These are phyloP conservation scores for Backusella westeae DNA, from an alignment of 192 early-diverging fungal species.

Conservation along the genomic window DNA sequence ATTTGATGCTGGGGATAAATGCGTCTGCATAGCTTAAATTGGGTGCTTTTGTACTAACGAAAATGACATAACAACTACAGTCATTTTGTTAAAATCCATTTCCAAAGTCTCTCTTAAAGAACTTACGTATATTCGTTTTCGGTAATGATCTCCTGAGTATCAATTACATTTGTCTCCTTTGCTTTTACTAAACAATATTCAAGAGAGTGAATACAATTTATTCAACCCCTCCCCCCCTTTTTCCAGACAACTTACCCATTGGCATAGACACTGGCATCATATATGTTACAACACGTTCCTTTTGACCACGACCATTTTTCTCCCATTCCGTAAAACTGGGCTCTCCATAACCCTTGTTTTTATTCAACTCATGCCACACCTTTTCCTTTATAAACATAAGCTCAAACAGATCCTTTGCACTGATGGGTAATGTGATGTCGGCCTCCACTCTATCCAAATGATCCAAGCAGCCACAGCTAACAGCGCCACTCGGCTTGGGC, in stretches of 20 bases:
- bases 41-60: constrained; percentile 45
- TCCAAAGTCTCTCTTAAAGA: constrained; percentile 14
- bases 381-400: constrained; percentile 43
- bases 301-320: neutral
- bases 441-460: constrained; percentile 63
- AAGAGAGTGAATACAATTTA: neutral
- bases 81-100: neutral
- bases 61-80: constrained; percentile 45
- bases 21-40: constrained; percentile 68
- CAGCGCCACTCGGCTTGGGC: constrained; percentile 42
- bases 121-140: constrained; percentile 55
- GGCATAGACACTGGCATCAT: constrained; percentile 73
- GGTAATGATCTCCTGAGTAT: constrained; percentile 53
- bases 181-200: constrained; percentile 51
- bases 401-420: constrained; percentile 58
- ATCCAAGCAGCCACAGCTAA: constrained; percentile 60
- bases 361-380: neutral
- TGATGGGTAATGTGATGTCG: constrained; percentile 46
- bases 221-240: too few relatives aligned
- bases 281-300: constrained; percentile 51
- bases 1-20: constrained; percentile 59
- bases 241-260: constrained; percentile 44
- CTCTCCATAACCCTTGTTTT: neutral
- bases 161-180: constrained; percentile 64
- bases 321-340: constrained; percentile 4